These are phyloP conservation scores for Monosporascus ibericus DNA, from an alignment of 2,329 filamentous ascomycete genomes.

Conservation along the genomic window DNA sequence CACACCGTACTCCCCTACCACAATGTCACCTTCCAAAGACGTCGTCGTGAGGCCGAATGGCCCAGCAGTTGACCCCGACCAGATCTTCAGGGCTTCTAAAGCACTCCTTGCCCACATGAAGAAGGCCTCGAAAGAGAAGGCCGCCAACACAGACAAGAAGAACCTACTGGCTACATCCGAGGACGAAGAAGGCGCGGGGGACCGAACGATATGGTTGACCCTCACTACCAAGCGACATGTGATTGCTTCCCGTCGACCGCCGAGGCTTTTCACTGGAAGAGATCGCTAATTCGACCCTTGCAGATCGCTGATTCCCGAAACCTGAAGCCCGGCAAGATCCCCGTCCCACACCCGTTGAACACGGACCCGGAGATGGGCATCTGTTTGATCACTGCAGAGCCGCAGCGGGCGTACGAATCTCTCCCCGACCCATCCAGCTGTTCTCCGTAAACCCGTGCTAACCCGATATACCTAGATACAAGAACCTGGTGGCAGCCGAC, in stretches of 20 bases:
- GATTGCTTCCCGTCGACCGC: conserved; percentile 59
- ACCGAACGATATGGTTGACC: conserved; percentile 55
- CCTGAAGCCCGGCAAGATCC: conserved; percentile 77
- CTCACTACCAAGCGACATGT: conserved; percentile 62
- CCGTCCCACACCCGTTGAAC: conserved; percentile 71
- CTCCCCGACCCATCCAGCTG: neutral
- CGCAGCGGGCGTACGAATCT: conserved; percentile 22
- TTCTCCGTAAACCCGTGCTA: neutral
- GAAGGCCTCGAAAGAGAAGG: conserved; percentile 44
- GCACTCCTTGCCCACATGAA: conserved; percentile 58
- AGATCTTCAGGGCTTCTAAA: conserved; percentile 58
- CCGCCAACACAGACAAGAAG: conserved; percentile 43
- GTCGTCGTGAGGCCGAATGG: conserved; percentile 22
- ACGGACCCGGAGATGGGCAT: conserved; percentile 47
- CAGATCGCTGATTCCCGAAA: conserved; percentile 5
- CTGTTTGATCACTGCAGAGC: conserved; percentile 78
- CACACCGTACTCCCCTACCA: conserved; percentile 1
- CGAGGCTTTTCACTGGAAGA: neutral
- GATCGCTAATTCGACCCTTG: neutral
- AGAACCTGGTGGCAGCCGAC: conserved; percentile 73
- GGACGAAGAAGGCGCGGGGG: conserved; percentile 35
- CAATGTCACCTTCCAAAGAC: conserved; percentile 37
- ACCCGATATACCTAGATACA: conserved; percentile 57
- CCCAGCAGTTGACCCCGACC: conserved; percentile 32
- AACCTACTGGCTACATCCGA: conserved; percentile 46